Percentiles rank a stretch among this genome's conserved stretches.
phyloP scores from a whole-genome alignment of 768 basidiomycete genomes.

The Lactarius sanguifluus region DNA sequence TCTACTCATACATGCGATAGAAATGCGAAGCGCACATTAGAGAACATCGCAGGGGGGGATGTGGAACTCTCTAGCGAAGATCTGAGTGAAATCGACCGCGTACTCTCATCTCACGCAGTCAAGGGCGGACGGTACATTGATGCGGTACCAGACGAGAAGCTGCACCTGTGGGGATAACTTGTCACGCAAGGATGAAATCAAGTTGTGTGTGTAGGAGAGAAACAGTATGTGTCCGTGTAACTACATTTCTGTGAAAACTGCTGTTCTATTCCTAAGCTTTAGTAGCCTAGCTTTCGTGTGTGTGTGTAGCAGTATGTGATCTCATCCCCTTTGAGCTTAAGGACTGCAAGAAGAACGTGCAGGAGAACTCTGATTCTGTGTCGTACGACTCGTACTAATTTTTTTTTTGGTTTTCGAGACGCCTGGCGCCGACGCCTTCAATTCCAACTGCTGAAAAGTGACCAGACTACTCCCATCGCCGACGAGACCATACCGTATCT shows the following conservation, averaged over 20 bases:
- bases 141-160: constrained; percentile 23
- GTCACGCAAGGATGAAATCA: not conserved
- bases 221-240: not conserved
- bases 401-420: too few relatives aligned
- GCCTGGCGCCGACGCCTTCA: too few relatives aligned
- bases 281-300: not conserved
- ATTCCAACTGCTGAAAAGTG: too few relatives aligned
- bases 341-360: too few relatives aligned
- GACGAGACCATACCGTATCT: too few relatives aligned
- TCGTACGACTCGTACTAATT: too few relatives aligned
- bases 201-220: not conserved
- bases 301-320: too few relatives aligned
- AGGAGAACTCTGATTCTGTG: too few relatives aligned
- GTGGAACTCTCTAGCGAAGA: constrained; percentile 40
- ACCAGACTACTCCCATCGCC: too few relatives aligned
- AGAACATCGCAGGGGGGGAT: constrained; percentile 44
- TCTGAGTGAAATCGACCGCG: constrained; percentile 40
- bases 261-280: not conserved
- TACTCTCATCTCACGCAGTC: constrained; percentile 39
- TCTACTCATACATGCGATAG: constrained; percentile 29
- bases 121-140: constrained; percentile 44
- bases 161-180: constrained; percentile 39
- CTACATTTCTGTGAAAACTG: not conserved
- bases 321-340: too few relatives aligned
- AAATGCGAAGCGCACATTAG: constrained; percentile 42